Evolutionary conservation across 805 yeast species (phyloP).

Genomic region (Candida loeiensis): DNA sequence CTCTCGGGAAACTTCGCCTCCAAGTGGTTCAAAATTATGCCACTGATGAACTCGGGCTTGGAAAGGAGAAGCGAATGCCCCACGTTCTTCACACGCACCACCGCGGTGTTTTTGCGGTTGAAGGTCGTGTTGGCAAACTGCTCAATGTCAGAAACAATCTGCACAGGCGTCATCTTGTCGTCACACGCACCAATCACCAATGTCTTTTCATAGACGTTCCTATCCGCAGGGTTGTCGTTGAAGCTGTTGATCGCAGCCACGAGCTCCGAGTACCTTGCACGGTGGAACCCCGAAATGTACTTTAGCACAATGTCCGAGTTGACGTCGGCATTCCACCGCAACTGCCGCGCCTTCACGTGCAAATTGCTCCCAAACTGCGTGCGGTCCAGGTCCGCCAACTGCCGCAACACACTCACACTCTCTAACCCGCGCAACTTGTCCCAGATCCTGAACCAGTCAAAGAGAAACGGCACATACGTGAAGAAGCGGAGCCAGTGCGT

Average conservation of each 20-base stretch:
- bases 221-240: constrained; percentile 30
- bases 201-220: constrained; percentile 38
- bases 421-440: constrained; percentile 63
- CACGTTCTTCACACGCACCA: constrained; percentile 39
- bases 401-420: constrained; percentile 58
- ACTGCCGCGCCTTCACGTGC: constrained; percentile 51
- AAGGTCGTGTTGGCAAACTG: not conserved
- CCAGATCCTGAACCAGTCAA: constrained; percentile 52
- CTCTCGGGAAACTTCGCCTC: constrained; percentile 44
- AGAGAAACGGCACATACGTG: constrained; percentile 39
- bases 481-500: constrained; percentile 8
- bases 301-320: constrained; percentile 50
- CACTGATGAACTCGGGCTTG: constrained; percentile 62
- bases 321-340: constrained; percentile 69
- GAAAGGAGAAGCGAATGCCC: constrained; percentile 66
- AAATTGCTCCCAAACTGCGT: constrained; percentile 19
- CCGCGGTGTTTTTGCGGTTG: constrained; percentile 3
- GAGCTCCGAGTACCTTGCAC: constrained; percentile 45
- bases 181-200: constrained; percentile 56
- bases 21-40: constrained; percentile 56
- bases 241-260: constrained; percentile 33
- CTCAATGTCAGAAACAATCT: constrained; percentile 28
- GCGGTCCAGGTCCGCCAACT: constrained; percentile 28
- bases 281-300: constrained; percentile 49
- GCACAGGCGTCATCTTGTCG: constrained; percentile 54